Base-by-base conservation (phyloP, 202 grass and related monocot genomes). In the Digitaria exilis region DNA sequence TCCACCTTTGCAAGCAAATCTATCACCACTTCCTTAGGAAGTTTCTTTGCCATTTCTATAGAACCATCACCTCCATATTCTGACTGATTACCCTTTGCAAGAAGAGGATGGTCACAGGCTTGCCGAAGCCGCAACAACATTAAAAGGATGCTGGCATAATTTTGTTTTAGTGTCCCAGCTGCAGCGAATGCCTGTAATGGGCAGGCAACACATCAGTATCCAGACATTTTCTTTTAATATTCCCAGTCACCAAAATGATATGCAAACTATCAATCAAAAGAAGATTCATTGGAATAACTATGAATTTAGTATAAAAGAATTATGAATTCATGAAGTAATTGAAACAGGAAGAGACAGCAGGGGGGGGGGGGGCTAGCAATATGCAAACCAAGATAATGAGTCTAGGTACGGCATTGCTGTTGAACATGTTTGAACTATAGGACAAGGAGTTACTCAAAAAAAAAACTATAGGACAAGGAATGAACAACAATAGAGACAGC, bases 151-250 rank as follows among this genome's bases (percentile, higher is more conserved):
- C 84, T 99, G 50, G 93, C 96, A 63, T 99, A 99, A 70, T 99
- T 99, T 90, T 99, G 96, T 90, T 91, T 99, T 71, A 99, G 51
- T 21, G 96, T 99, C 41, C 96, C 96, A 78, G 93, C 93, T 35
- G 96, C 96, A 87, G 96, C 96, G 58, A 89, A 99, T 76, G 78
- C 96, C 96, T 99, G 91, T 75, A 76, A 88, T 55, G 12, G 24
- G 39, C 8, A 76, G 59, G 64, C 17, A 84, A 54, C 46, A 76
- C 37, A 65, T 77, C 24, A 76, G 34, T 43, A 84, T 61, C 57
- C 45, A 67, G 45, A 77, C 64, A 29, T 17, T 52, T 50, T 75
- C 41, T 73, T 87, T 44, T 10, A 80, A 45, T 15, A 72, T 82
- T 81, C 60, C 31, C 28, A 61, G 70, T 83, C 74, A 41, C 44